Percentiles rank a stretch among this genome's conserved stretches.
phyloP scores from a whole-genome alignment of 2,329 filamentous ascomycete genomes.

The Colletotrichum gloeosporioides region DNA sequence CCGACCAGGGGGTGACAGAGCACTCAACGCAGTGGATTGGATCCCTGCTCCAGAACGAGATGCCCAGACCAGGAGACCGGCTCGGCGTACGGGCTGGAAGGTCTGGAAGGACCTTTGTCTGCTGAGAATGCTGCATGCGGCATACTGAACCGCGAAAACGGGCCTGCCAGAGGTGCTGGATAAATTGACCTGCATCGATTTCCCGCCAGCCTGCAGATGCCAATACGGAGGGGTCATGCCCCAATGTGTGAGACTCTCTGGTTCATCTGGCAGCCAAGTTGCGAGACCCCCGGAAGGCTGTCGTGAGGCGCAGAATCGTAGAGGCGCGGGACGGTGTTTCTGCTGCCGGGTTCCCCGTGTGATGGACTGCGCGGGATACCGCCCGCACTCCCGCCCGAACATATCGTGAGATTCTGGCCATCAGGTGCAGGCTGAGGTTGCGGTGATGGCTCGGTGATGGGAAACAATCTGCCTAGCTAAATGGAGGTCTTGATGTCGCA shows the following conservation, averaged over 20 bases:
- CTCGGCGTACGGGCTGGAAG: slow-evolving; percentile 1
- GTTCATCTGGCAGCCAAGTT: neutral
- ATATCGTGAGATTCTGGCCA: slow-evolving; percentile 6
- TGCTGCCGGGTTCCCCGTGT: neutral
- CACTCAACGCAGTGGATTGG: neutral
- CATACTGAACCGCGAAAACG: neutral
- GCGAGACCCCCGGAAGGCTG: neutral
- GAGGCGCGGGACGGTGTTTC: neutral
- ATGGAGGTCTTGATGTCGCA: neutral
- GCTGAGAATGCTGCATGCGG: slow-evolving; percentile 18
- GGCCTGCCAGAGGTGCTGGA: neutral
- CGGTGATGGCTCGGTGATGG: neutral
- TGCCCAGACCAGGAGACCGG: neutral
- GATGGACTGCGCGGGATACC: neutral
- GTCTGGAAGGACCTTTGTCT: slow-evolving; percentile 12
- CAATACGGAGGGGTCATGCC: slow-evolving; percentile 3
- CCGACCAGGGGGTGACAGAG: neutral
- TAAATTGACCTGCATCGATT: slow-evolving; percentile 10
- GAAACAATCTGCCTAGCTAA: neutral
- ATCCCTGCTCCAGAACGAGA: neutral
- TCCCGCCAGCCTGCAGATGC: slow-evolving; percentile 13
- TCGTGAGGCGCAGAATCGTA: slow-evolving; percentile 1
- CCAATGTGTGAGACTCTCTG: neutral
- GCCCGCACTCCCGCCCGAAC: neutral
- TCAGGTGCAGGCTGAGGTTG: neutral